phyloP scores from a whole-genome alignment of 2,329 filamentous ascomycete genomes.

The Coniella lustricola region DNA sequence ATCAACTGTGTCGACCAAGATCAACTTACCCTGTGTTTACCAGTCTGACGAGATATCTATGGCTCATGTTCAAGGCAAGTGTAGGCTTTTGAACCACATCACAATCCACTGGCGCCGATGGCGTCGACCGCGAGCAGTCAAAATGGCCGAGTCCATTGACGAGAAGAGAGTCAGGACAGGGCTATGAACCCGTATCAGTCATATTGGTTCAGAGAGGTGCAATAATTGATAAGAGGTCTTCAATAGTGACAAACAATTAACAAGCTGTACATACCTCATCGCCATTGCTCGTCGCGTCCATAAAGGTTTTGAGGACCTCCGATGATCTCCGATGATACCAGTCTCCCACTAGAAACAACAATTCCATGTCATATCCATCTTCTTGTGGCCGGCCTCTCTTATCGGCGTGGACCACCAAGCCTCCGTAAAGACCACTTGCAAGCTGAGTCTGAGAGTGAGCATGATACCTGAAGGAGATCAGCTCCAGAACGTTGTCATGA shows the following conservation, averaged over 20 bases:
- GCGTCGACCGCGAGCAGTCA: constrained; percentile 37
- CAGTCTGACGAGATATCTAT: constrained; percentile 19
- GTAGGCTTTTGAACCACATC: constrained; percentile 17
- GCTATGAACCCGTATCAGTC: constrained; percentile 28
- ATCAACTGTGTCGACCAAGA: neutral
- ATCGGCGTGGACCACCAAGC: constrained; percentile 34
- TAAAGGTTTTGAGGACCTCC: neutral
- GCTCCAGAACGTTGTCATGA: neutral
- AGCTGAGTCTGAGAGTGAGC: constrained; percentile 35
- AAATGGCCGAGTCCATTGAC: constrained; percentile 40
- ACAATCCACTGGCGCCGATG: constrained; percentile 38
- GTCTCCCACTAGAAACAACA: constrained; percentile 40
- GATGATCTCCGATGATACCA: constrained; percentile 25
- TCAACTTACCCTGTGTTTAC: constrained; percentile 19
- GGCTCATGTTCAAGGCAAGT: constrained; percentile 17
- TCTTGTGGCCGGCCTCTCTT: neutral
- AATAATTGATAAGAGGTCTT: too few relatives aligned
- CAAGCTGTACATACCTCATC: constrained; percentile 3
- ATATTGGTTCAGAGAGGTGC: too few relatives aligned
- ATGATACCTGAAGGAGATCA: constrained; percentile 23
- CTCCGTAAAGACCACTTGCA: constrained; percentile 40
- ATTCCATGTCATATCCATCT: constrained; percentile 30
- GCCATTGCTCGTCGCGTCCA: neutral
- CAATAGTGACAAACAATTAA: too few relatives aligned
- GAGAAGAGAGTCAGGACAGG: constrained; percentile 39